Evolutionary conservation across 2,329 filamentous ascomycete genomes (phyloP).

Genomic region (Triangularia setosa): DNA sequence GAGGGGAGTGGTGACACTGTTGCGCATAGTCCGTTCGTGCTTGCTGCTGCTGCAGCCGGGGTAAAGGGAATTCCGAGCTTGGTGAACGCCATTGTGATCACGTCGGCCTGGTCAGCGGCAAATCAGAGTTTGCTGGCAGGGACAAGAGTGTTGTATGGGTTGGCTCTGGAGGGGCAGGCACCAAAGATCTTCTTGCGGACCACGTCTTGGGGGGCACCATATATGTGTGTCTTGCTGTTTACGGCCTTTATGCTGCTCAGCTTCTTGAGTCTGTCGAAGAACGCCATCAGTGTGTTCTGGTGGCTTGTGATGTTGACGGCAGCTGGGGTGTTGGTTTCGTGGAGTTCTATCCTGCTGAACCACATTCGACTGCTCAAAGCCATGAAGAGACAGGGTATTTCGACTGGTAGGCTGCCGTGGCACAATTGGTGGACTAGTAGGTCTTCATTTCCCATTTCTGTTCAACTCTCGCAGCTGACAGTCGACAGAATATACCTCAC

Average conservation of each 20-base stretch:
- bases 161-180: constrained; percentile 57
- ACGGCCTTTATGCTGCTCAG: constrained; percentile 52
- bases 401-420: constrained; percentile 53
- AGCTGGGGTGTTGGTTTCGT: constrained; percentile 60
- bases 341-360: constrained; percentile 57
- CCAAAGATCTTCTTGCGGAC: constrained; percentile 54
- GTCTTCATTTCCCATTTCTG: constrained; percentile 23
- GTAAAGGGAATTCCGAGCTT: constrained; percentile 65
- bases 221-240: constrained; percentile 53
- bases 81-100: constrained; percentile 74
- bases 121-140: constrained; percentile 62
- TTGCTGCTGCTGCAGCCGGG: constrained; percentile 64
- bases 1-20: constrained; percentile 41
- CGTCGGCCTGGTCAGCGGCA: constrained; percentile 64
- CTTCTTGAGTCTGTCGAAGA: constrained; percentile 54
- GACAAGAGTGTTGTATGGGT: constrained; percentile 55
- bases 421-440: constrained; percentile 59
- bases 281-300: constrained; percentile 60
- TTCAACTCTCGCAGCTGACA: constrained; percentile 5
- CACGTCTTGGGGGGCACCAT: constrained; percentile 51
- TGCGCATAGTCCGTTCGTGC: constrained; percentile 62
- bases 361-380: constrained; percentile 55
- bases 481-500: constrained; percentile 55
- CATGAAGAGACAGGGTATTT: constrained; percentile 52
- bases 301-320: constrained; percentile 62